Base-by-base conservation (phyloP, 257 asterid genomes). In the Solanum sparsipilum region DNA sequence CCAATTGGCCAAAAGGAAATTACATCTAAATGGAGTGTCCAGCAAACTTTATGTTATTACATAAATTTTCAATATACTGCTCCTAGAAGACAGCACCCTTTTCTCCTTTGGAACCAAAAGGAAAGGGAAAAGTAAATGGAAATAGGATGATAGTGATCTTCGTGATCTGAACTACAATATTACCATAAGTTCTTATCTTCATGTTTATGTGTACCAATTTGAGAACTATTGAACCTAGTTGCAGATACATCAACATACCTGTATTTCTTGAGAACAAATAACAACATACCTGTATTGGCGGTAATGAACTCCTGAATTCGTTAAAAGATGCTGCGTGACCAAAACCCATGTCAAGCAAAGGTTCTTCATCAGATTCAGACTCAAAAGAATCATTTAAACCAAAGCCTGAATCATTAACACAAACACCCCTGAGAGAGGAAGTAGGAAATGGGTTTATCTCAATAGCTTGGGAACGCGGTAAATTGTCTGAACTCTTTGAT, bases 391-490 rank as follows among this genome's bases (percentile, higher is more conserved):
- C 94, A 87, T 89, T 92, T 52, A 91, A 88, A 86, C 88, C 91
- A 86, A 93, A 89, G 83, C 92, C 95, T 83, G 96, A 88, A 92
- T 87, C 84, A 70, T 58, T 74, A 82, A 88, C 89, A 88, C 94
- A 93, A 67, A 89, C 46, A 89, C 86, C 88, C 86, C 86, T 79
- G 29, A 91, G 58, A 83, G 95, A 87, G 21, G 96, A 86, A 88
- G 92, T 91, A 41, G 95, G 94, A 67, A 95, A 88, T 35, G 93
- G 91, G 84, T 90, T 90, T 94, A 93, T 93, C 94, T 93, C 98
- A 87, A 84, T 91, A 46, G 85, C 91, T 87, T 87, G 90, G 79
- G 91, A 39, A 87, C 71, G 46, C 5, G 87, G 84, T 86, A 93
- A 89, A 91, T 90, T 91, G 88, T 88, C 95, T 87, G 34, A 88